These are phyloP conservation scores for Cordyceps cicadae DNA, from an alignment of 2,329 filamentous ascomycete species.

Conservation along the genomic window DNA sequence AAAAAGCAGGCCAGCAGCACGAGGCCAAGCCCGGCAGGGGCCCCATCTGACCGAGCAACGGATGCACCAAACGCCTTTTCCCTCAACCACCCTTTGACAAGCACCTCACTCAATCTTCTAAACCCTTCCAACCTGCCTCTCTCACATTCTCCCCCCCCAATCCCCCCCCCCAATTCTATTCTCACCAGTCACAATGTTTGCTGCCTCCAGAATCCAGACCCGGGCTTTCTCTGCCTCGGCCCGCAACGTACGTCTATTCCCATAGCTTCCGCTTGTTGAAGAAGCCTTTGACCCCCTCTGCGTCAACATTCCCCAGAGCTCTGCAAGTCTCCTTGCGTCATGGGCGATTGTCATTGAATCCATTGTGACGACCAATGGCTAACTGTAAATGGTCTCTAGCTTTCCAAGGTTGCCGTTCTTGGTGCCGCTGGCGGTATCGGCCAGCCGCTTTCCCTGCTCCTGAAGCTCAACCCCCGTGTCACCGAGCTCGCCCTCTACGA, in stretches of 20 bases:
- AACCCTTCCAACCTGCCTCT: slow-evolving; percentile 13
- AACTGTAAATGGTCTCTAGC: slow-evolving; percentile 41
- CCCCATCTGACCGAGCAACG: slow-evolving; percentile 7
- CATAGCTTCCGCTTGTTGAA: slow-evolving; percentile 1
- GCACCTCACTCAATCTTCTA: not conserved
- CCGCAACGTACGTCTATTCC: slow-evolving; percentile 53
- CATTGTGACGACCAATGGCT: slow-evolving; percentile 14
- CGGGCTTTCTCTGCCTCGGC: slow-evolving; percentile 76
- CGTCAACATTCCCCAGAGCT: slow-evolving; percentile 10
- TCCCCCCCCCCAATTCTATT: slow-evolving; percentile 10
- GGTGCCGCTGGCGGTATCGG: slow-evolving; percentile 97
- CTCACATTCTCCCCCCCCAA: slow-evolving; percentile 12
- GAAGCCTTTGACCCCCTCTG: not conserved
- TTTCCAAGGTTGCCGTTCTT: slow-evolving; percentile 95
- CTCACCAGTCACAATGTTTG: slow-evolving; percentile 56
- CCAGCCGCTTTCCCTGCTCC: slow-evolving; percentile 91
- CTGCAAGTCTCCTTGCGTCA: slow-evolving; percentile 1
- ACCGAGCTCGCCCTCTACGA: slow-evolving; percentile 95
- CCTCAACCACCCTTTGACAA: slow-evolving; percentile 6
- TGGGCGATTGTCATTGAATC: not conserved
- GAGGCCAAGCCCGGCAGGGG: too few relatives aligned
- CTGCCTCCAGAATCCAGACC: slow-evolving; percentile 60
- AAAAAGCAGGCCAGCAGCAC: not conserved
- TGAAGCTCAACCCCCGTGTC: slow-evolving; percentile 97
- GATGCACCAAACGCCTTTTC: slow-evolving; percentile 7